A percentile compares a stretch with the other conserved stretches of the same genome.
Conservation (phyloP, 306 rosid species). For the Pueraria montana region DNA sequence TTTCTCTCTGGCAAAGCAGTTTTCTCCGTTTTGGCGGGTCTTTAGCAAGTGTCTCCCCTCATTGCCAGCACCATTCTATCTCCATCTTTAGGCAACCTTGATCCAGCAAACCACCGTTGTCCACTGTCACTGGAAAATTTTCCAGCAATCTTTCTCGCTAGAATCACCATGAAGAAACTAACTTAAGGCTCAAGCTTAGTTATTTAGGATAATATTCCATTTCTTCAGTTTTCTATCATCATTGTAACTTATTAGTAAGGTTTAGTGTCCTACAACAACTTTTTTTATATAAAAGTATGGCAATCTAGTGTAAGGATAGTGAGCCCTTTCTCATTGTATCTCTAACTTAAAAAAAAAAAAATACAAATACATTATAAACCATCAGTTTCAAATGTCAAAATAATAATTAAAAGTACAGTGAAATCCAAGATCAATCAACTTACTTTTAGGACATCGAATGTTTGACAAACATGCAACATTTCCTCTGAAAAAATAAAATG, state of each 20-base stretch:
- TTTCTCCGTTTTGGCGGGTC: too few relatives aligned
- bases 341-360: background rate
- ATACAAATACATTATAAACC: background rate
- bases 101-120: too few relatives aligned
- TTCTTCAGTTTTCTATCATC: background rate
- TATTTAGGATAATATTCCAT: background rate
- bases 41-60: too few relatives aligned
- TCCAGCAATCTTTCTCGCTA: too few relatives aligned
- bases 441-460: constrained; percentile 53
- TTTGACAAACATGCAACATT: constrained; percentile 58
- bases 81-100: too few relatives aligned
- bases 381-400: too few relatives aligned
- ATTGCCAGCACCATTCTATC: too few relatives aligned
- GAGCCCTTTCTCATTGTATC: background rate
- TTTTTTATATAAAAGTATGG: background rate
- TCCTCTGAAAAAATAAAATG: constrained; percentile 51
- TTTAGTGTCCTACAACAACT: background rate
- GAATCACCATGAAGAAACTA: background rate
- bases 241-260: background rate
- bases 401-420: background rate
- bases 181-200: background rate
- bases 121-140: too few relatives aligned
- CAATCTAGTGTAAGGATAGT: background rate
- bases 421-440: constrained; percentile 44
- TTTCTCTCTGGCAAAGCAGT: too few relatives aligned